These are phyloP conservation scores for Boletus sp. DNA, from an alignment of 768 basidiomycete species.

Conservation along the genomic window DNA sequence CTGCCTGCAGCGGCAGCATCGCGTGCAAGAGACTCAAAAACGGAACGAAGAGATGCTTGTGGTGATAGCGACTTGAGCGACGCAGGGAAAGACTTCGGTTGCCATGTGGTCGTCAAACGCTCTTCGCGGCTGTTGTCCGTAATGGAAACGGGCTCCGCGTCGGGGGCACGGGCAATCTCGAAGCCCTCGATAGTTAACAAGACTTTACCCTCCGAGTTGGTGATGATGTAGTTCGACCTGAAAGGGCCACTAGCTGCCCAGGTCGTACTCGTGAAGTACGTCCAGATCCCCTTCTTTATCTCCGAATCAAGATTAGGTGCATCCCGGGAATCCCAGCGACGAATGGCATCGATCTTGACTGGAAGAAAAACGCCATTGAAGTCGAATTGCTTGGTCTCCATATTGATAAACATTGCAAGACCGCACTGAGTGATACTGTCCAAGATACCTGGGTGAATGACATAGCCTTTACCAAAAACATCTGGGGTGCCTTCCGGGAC, in stretches of 20 bases:
- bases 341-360: constrained; percentile 30
- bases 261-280: constrained; percentile 24
- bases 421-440: constrained; percentile 34
- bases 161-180: constrained; percentile 33
- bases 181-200: constrained; percentile 35
- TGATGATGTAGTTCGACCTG: constrained; percentile 28
- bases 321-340: constrained; percentile 30
- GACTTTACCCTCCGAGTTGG: constrained; percentile 28
- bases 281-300: constrained; percentile 31
- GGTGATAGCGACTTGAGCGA: constrained; percentile 6
- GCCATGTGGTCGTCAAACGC: constrained; percentile 33
- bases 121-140: constrained; percentile 27
- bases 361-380: constrained; percentile 33
- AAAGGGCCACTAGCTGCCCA: constrained; percentile 27
- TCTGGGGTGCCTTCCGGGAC: constrained; percentile 23
- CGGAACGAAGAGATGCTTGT: constrained; percentile 8
- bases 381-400: constrained; percentile 30
- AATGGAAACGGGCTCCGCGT: constrained; percentile 25
- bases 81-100: constrained; percentile 28
- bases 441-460: constrained; percentile 34
- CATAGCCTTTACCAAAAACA: constrained; percentile 31
- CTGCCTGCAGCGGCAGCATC: constrained; percentile 20
- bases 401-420: constrained; percentile 31
- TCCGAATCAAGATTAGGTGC: constrained; percentile 24
- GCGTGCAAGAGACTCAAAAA: constrained; percentile 17